Evolutionary conservation across 73 alveolate species (phyloP), one percentile per base, ranked within the genome.

Genomic region (Blepharisma japonicum): DNA sequence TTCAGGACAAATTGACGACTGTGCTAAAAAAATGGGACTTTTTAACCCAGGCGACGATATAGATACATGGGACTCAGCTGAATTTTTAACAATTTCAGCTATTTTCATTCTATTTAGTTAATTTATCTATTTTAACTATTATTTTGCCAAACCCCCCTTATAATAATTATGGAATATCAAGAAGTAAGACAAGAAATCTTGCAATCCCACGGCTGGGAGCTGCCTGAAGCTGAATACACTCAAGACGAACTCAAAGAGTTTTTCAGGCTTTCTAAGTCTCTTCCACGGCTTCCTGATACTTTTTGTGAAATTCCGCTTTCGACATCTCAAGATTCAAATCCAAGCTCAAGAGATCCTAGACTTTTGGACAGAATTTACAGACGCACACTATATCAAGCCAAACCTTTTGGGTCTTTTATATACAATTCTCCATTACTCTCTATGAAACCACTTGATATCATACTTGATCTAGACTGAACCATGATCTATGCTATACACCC

Each of bases 391-490:
- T 39, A 14, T 2, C 14, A 39, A 61, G 74, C 23, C 2, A 61
- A 61, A 61, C 39, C 11, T 18, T n/a, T 14, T 8, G 74, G 74
- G 14, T 39, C 23, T 25, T n/a, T 9, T 25, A n/a, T 20, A 14
- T 61, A 61, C 47, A 18, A n/a, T 14, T 14, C 14, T 39, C 47
- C 74, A 20, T 18, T 20, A 8, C 47, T 61, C 14, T 20, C 50
- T 25, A 39, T 61, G n/a, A n/a, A 25, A 20, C 14, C 14, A 0
- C 47, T 61, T 8, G 23, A 61, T 25, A 14, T 61, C 23, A 39
- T 61, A n/a, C 14, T 61, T 14, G 74, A 61, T 5, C 5, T 61
- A 61, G 74, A 61, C 47, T 61, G 74, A 48, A 61, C 74, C 14
- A 61, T 61, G 74, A 61, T 61, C 0, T 61, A 61, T 25, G 74